Evolutionary conservation across 2,329 filamentous ascomycete genomes (phyloP).

Genomic region (Colletotrichum orbiculare): DNA sequence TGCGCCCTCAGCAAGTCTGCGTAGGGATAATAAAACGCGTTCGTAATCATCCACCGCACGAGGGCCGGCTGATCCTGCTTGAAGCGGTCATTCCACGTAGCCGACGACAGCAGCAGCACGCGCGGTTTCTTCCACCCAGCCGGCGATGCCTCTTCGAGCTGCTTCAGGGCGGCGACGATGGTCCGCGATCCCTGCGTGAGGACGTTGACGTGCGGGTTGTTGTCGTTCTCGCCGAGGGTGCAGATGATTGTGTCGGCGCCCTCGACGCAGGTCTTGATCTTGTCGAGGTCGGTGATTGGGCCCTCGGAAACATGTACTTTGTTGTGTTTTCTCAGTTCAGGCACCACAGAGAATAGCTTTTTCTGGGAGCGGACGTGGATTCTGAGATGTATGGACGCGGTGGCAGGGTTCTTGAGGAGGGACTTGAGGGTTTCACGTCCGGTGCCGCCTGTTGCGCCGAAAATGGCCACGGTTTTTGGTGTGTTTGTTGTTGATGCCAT

Average conservation of each 20-base stretch:
- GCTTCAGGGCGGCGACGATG: slow-evolving; percentile 12
- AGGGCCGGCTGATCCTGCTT: neutral
- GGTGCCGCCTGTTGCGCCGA: slow-evolving; percentile 30
- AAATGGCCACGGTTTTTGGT: slow-evolving; percentile 22
- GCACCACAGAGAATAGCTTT: slow-evolving; percentile 13
- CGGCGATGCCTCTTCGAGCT: neutral
- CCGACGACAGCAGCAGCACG: slow-evolving; percentile 19
- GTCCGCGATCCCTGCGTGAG: slow-evolving; percentile 11
- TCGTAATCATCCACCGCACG: slow-evolving; percentile 16
- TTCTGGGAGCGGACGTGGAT: slow-evolving; percentile 21
- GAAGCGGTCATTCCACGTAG: slow-evolving; percentile 24
- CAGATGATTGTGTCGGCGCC: slow-evolving; percentile 28
- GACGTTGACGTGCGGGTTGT: slow-evolving; percentile 13
- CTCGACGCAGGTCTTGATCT: slow-evolving; percentile 1
- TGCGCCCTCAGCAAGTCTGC: slow-evolving; percentile 26
- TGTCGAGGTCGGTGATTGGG: slow-evolving; percentile 22
- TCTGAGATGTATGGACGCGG: neutral
- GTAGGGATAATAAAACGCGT: slow-evolving; percentile 30
- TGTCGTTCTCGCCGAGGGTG: slow-evolving; percentile 30
- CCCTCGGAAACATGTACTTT: slow-evolving; percentile 19
- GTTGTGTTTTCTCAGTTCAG: neutral
- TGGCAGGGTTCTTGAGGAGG: slow-evolving; percentile 9
- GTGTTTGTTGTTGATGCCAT: neutral
- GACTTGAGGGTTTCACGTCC: slow-evolving; percentile 27
- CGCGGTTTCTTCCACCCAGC: slow-evolving; percentile 9